Evolutionary conservation across 345 rosid species (phyloP).

Genomic region (Toxicodendron radicans): DNA sequence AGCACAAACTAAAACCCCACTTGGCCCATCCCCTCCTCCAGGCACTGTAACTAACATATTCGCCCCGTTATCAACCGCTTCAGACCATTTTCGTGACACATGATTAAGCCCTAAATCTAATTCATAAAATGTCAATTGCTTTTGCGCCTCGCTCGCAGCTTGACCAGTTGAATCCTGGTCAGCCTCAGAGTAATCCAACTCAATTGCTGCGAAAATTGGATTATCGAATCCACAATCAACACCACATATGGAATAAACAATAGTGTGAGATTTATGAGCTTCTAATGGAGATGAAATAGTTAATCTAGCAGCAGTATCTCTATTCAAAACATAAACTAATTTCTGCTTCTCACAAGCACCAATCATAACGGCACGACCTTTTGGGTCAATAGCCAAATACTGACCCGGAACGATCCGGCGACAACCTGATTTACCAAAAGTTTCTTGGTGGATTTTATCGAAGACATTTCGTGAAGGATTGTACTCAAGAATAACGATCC

Average conservation of each 20-base stretch:
- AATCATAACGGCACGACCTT: constrained; percentile 93
- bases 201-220: constrained; percentile 88
- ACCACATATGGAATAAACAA: constrained; percentile 82
- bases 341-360: constrained; percentile 98
- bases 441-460: constrained; percentile 91
- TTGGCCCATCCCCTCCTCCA: constrained; percentile 97
- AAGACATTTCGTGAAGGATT: constrained; percentile 84
- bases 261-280: constrained; percentile 92
- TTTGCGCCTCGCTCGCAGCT: constrained; percentile 90
- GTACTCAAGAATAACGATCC: constrained; percentile 88
- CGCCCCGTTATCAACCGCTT: constrained; percentile 94
- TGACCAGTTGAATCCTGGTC: constrained; percentile 91
- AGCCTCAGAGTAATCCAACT: constrained; percentile 94
- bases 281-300: constrained; percentile 97
- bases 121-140: constrained; percentile 91
- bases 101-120: constrained; percentile 96
- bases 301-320: constrained; percentile 92
- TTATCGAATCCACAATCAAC: constrained; percentile 97
- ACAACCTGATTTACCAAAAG: constrained; percentile 95
- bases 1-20: constrained; percentile 93
- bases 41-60: constrained; percentile 97
- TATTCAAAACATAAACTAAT: constrained; percentile 85
- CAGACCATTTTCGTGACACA: constrained; percentile 96
- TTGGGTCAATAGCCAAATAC: constrained; percentile 87
- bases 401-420: constrained; percentile 96